phyloP scores from a whole-genome alignment of 192 early-diverging fungal species.

The Coemansia sp. region DNA sequence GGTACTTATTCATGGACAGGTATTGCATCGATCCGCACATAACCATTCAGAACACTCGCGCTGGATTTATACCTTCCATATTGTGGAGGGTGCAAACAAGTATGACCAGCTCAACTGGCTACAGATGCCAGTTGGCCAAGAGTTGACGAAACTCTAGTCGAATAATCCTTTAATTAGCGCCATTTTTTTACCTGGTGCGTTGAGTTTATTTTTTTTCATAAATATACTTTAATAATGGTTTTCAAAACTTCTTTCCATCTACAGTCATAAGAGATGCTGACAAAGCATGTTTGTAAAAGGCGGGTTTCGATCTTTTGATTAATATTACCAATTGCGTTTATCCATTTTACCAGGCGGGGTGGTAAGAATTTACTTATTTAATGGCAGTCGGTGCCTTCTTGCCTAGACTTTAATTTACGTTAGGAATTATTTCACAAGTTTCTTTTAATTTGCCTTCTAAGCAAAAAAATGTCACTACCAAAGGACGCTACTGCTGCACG shows the following conservation, averaged over 20 bases:
- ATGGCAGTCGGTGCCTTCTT: no score
- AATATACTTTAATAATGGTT: neutral
- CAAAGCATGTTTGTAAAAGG: no score
- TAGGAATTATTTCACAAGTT: neutral
- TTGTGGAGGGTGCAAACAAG: slow-evolving; percentile 70
- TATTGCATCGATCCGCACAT: slow-evolving; percentile 79
- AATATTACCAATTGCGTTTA: no score
- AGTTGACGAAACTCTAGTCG: slow-evolving; percentile 28
- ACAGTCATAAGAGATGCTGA: no score
- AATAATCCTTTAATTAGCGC: no score
- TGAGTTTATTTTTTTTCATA: neutral
- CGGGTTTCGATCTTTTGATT: no score
- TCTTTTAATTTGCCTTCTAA: neutral
- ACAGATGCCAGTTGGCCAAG: slow-evolving; percentile 29
- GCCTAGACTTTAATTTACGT: no score
- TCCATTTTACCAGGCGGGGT: no score
- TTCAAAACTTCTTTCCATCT: neutral
- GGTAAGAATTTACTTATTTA: no score
- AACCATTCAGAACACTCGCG: slow-evolving; percentile 76
- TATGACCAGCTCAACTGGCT: slow-evolving; percentile 86
- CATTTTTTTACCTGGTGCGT: neutral
- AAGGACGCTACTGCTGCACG: slow-evolving; percentile 5
- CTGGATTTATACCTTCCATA: slow-evolving; percentile 95
- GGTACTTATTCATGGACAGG: slow-evolving; percentile 87
- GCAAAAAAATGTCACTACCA: neutral